Evolutionary conservation across 352 stramenopile species (phyloP), one percentile per base, ranked within the genome.

Genomic region (Pythium biforme): DNA sequence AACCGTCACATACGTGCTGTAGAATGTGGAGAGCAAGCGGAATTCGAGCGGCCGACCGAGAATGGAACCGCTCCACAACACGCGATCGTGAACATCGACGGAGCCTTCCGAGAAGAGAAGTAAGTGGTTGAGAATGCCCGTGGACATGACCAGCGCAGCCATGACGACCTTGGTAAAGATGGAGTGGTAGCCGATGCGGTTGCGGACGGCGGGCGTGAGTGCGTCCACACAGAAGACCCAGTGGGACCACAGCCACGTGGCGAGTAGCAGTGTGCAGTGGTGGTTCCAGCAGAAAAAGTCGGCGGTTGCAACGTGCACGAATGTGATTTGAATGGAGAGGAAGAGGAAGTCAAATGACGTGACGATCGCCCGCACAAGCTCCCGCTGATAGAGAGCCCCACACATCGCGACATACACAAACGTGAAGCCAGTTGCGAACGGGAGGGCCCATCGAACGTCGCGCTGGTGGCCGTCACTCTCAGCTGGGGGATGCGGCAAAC

Each of bases 281-380:
- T 10, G 4, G 2, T 54, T 31, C 59, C 46, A 67, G 7, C 37
- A 8, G 54, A 72, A 72, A 31, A 67, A 64, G 20, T 72, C 65
- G 12, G 65, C 58, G 0, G 55, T 39, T 10, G 59, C 55, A 25
- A 70, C 0, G 33, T 66, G 57, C 4, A 66, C 43, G 17, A 70
- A 70, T 4, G 64, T 70, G 57, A 63, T 6, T n/a, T 70, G 64
- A 0, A 34, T 41, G 6, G 58, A 56, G 50, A 63, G 56, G 20
- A 70, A 70, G 20, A 64, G 15, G 20, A 70, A 70, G n/a, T 70
- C 64, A n/a, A 70, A 70, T 2, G 51, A 70, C 27, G 37, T 20
- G 26, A 48, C 10, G 27, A 64, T 33, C 7, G 48, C 26, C 0
- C 25, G n/a, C 0, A 70, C 31, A 7, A 70, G 39, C 12, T 33